These are phyloP conservation scores for Bacidia rubella DNA, from an alignment of 495 filamentous ascomycete genomes.

Conservation along the genomic window DNA sequence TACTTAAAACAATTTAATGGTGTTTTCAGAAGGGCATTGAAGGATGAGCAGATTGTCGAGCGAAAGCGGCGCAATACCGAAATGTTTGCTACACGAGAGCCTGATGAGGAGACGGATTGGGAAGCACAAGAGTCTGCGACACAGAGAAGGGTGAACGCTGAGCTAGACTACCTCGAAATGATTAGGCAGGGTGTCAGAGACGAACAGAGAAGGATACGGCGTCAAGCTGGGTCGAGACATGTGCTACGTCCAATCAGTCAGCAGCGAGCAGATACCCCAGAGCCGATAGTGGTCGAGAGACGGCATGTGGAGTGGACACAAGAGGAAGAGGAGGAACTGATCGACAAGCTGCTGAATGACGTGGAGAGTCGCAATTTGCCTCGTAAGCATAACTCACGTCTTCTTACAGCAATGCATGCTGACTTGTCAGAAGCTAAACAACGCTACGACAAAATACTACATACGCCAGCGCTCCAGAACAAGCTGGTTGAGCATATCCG, in stretches of 20 bases:
- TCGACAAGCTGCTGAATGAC: slow-evolving; percentile 2
- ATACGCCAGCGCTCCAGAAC: slow-evolving; percentile 10
- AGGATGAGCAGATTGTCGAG: background rate
- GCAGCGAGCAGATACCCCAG: background rate
- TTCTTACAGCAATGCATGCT: background rate
- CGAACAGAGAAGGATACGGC: background rate
- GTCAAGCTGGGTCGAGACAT: background rate
- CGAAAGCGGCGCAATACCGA: slow-evolving; percentile 1
- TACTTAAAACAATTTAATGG: slow-evolving; percentile 2
- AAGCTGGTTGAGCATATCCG: slow-evolving; percentile 18
- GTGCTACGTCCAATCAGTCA: background rate
- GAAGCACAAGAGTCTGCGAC: background rate
- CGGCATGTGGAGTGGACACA: slow-evolving; percentile 2
- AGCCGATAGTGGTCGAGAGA: background rate
- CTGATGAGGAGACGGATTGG: background rate
- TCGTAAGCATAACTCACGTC: slow-evolving; percentile 6
- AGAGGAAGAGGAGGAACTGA: slow-evolving; percentile 5
- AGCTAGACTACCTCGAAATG: background rate
- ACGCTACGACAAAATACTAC: slow-evolving; percentile 13
- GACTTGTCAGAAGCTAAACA: slow-evolving; percentile 7
- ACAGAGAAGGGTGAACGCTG: background rate
- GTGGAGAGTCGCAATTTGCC: slow-evolving; percentile 1
- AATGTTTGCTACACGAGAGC: background rate
- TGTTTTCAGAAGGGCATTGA: slow-evolving; percentile 5
- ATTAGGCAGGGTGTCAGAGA: background rate